Evolutionary conservation across 495 filamentous ascomycete species (phyloP).

Genomic region (Cetradonia linearis): DNA sequence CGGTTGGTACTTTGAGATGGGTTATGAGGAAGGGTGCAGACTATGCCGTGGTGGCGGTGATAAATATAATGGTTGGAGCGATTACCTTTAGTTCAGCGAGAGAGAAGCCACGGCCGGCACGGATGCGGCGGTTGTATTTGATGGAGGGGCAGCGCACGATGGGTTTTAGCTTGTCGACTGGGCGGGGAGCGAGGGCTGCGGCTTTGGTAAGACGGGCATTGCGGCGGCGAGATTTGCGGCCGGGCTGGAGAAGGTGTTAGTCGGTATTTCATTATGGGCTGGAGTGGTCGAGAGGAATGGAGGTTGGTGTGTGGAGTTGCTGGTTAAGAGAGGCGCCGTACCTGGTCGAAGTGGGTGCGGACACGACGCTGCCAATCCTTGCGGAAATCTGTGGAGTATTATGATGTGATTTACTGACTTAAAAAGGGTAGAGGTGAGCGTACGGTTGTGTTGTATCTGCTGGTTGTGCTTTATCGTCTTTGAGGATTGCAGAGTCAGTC

Average conservation of each 20-base stretch:
- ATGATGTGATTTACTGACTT: constrained; percentile 19
- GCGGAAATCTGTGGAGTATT: constrained; percentile 70
- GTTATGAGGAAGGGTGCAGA: too few species aligned
- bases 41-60: constrained; percentile 11
- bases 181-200: constrained; percentile 84
- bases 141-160: constrained; percentile 87
- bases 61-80: not conserved
- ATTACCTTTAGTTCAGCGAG: constrained; percentile 93
- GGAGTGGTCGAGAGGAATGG: constrained; percentile 5
- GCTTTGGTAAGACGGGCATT: constrained; percentile 86
- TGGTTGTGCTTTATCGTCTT: constrained; percentile 99
- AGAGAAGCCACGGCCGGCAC: constrained; percentile 94
- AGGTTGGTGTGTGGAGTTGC: not conserved
- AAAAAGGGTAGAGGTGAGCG: constrained; percentile 32
- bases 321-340: constrained; percentile 43
- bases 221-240: constrained; percentile 83
- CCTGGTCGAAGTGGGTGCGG: constrained; percentile 98
- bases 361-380: constrained; percentile 99
- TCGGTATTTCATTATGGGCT: constrained; percentile 21
- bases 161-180: constrained; percentile 92
- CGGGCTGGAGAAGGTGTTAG: constrained; percentile 56
- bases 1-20: too few species aligned
- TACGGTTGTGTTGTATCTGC: constrained; percentile 95
- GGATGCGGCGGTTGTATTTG: constrained; percentile 98
- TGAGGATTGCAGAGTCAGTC: constrained; percentile 11